Evolutionary conservation across 305 asterid genomes (phyloP).

Genomic region (Rubia tinctorum): DNA sequence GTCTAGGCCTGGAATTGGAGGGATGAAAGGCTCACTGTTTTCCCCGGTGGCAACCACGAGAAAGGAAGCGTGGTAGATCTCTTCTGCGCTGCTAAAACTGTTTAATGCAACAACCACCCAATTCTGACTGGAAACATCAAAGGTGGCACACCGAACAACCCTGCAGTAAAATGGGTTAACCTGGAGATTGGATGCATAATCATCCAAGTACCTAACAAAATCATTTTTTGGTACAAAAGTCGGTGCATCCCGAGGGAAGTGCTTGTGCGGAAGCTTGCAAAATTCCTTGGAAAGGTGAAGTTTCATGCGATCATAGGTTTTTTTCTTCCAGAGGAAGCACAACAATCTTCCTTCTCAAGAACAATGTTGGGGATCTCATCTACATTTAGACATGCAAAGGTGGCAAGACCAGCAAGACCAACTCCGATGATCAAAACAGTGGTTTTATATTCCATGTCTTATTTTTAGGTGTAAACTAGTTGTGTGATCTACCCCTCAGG

Average conservation of each 20-base stretch:
- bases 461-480: no score
- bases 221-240: slow-evolving; percentile 35
- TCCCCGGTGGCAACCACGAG: slow-evolving; percentile 59
- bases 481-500: background rate
- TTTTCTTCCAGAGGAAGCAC: slow-evolving; percentile 57
- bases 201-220: slow-evolving; percentile 45
- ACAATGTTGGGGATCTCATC: slow-evolving; percentile 42
- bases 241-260: slow-evolving; percentile 39
- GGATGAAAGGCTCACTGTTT: slow-evolving; percentile 39
- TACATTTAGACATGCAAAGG: slow-evolving; percentile 42
- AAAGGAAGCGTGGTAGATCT: slow-evolving; percentile 28
- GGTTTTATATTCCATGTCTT: slow-evolving; percentile 24
- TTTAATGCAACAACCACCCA: slow-evolving; percentile 37
- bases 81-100: background rate
- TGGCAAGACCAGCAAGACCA: slow-evolving; percentile 63
- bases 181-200: slow-evolving; percentile 23
- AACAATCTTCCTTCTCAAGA: slow-evolving; percentile 42
- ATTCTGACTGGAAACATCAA: background rate
- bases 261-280: slow-evolving; percentile 51
- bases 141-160: slow-evolving; percentile 27
- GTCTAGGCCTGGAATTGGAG: slow-evolving; percentile 34
- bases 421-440: slow-evolving; percentile 38
- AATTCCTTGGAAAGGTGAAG: slow-evolving; percentile 57
- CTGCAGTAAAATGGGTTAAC: slow-evolving; percentile 28
- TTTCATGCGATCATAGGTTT: slow-evolving; percentile 44